A percentile compares a stretch with the other conserved stretches of the same genome.
These are phyloP conservation scores for Colletotrichum tanaceti DNA, from an alignment of 2,329 filamentous ascomycete species.

Conservation along the genomic window DNA sequence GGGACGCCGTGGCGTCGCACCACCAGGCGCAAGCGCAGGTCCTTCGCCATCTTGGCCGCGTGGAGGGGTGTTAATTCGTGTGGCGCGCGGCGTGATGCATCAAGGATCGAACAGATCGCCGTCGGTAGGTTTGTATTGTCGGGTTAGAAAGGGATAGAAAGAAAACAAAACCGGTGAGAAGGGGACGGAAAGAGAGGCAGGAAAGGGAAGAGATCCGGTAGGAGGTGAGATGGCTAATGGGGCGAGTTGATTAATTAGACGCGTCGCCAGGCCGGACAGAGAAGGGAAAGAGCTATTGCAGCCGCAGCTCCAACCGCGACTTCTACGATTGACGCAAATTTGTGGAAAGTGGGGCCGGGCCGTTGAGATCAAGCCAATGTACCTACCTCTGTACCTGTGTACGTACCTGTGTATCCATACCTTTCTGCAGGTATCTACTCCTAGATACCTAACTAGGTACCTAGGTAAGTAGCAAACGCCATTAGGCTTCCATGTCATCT, in stretches of 20 bases:
- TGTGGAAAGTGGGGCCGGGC: conserved; percentile 36
- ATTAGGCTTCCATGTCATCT: neutral
- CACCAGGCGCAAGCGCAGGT: conserved; percentile 78
- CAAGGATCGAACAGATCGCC: neutral
- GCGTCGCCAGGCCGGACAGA: conserved; percentile 10
- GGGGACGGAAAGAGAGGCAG: neutral
- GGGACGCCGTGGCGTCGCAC: conserved; percentile 81
- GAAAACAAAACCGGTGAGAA: neutral
- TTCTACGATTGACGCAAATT: conserved; percentile 24
- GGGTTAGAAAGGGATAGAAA: neutral
- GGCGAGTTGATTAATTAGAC: conserved; percentile 2
- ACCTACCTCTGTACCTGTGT: too few relatives aligned
- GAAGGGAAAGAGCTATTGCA: conserved; percentile 10
- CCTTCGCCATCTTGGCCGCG: conserved; percentile 44
- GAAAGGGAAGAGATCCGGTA: neutral
- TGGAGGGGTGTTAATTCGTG: conserved; percentile 7
- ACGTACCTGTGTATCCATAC: too few relatives aligned
- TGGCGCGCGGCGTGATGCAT: neutral
- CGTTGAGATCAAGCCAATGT: neutral
- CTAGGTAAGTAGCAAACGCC: neutral
- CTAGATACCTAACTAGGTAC: too few relatives aligned
- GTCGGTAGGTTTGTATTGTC: too few relatives aligned
- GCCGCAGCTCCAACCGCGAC: conserved; percentile 37
- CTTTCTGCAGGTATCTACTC: too few relatives aligned
- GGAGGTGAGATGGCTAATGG: neutral